Evolutionary conservation across 2,329 filamentous ascomycete species (phyloP).

Genomic region (Nothophoma quercina): DNA sequence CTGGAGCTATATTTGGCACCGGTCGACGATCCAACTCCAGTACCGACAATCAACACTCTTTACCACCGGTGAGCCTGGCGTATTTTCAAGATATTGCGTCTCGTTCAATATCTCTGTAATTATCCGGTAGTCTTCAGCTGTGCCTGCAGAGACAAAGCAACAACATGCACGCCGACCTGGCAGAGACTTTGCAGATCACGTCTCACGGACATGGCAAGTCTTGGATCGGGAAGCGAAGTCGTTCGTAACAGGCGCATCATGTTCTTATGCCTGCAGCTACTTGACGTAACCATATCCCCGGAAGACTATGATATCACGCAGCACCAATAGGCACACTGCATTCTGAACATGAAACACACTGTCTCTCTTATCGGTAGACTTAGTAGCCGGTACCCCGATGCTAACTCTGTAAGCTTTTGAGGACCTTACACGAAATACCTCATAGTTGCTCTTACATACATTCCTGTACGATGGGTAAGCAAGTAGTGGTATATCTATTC

Average conservation of each 20-base stretch:
- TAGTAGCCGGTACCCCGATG: constrained; percentile 1
- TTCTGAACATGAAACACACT: constrained; percentile 7
- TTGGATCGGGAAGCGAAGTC: neutral
- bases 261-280: constrained; percentile 3
- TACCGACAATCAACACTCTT: constrained; percentile 4
- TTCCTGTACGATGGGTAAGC: constrained; percentile 1
- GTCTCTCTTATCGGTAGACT: constrained; percentile 8
- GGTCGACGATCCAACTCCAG: constrained; percentile 1
- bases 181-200: neutral
- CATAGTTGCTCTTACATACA: neutral
- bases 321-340: constrained; percentile 6
- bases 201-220: neutral
- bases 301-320: constrained; percentile 10
- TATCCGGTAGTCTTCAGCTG: neutral
- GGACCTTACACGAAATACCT: neutral
- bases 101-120: neutral
- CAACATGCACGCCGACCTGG: neutral
- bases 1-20: constrained; percentile 21
- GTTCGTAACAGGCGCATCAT: neutral
- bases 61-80: neutral
- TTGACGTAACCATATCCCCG: constrained; percentile 1
- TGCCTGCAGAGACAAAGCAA: neutral
- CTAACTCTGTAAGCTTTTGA: neutral
- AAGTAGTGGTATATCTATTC: neutral
- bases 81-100: neutral